Percentiles rank a stretch among this genome's conserved stretches.
These are phyloP conservation scores for Lepidopterella palustris DNA, from an alignment of 495 filamentous ascomycete genomes.

Conservation along the genomic window DNA sequence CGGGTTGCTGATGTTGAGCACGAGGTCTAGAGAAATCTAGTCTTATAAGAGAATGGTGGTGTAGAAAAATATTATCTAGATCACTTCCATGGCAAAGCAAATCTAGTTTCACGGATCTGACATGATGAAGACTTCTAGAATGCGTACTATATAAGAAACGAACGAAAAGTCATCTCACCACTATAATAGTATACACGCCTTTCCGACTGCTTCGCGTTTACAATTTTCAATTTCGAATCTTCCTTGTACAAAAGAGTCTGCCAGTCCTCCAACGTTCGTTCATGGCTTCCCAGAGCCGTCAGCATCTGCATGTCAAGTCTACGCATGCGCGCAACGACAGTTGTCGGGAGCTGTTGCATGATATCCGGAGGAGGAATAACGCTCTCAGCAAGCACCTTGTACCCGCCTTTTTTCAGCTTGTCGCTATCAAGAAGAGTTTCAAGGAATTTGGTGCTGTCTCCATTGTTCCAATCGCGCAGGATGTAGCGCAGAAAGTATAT, in stretches of 20 bases:
- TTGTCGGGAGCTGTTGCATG: neutral
- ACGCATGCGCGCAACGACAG: neutral
- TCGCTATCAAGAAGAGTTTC: neutral
- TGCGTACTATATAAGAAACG: neutral
- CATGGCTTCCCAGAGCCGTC: neutral
- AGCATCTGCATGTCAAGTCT: neutral
- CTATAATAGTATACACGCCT: neutral
- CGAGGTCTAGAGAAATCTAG: constrained; percentile 26
- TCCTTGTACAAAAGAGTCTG: neutral
- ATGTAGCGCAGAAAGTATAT: constrained; percentile 5
- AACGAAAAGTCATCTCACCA: neutral
- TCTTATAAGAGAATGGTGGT: neutral
- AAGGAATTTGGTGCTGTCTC: constrained; percentile 4
- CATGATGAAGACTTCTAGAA: no score
- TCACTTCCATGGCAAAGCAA: no score
- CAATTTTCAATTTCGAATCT: neutral
- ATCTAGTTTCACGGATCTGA: no score
- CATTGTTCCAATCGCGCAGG: constrained; percentile 4
- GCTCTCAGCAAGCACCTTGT: neutral
- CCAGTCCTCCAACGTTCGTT: neutral
- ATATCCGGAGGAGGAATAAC: neutral
- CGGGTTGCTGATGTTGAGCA: constrained; percentile 35
- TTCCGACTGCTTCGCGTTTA: neutral
- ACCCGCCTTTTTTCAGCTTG: constrained; percentile 1
- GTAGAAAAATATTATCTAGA: no score